A percentile compares a stretch with the other conserved stretches of the same genome.
Evolutionary conservation across 345 rosid genomes (phyloP).

Genomic region (Raphanus sativus): DNA sequence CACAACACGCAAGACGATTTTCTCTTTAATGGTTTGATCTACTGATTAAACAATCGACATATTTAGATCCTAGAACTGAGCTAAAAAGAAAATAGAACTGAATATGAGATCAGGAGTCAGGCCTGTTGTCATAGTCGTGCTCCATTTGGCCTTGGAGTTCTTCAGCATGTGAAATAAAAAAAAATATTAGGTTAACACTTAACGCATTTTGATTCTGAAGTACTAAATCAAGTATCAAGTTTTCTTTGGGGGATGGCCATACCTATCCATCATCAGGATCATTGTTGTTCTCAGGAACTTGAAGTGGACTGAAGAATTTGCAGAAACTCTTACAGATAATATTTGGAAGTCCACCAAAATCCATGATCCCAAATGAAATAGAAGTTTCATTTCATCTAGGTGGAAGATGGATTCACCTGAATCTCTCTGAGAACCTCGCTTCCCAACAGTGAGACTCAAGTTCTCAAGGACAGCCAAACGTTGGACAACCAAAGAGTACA

Average conservation of each 20-base stretch:
- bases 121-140: neutral
- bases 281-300: too few relatives aligned
- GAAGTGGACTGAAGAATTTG: too few relatives aligned
- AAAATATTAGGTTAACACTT: neutral
- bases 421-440: constrained; percentile 90
- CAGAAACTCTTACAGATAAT: too few relatives aligned
- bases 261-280: neutral
- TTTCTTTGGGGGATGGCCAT: neutral
- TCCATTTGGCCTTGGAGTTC: neutral
- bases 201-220: neutral
- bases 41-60: neutral
- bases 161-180: neutral
- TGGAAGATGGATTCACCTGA: constrained; percentile 49
- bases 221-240: neutral
- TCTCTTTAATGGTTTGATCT: neutral
- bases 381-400: neutral
- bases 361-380: too few relatives aligned
- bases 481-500: too few relatives aligned
- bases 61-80: neutral
- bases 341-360: too few relatives aligned
- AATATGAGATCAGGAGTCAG: neutral
- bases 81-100: neutral
- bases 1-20: neutral
- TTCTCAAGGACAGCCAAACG: constrained; percentile 71
- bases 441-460: constrained; percentile 57